phyloP scores from a whole-genome alignment of 2,329 filamentous ascomycete genomes.

The Cyphellophora europaea region DNA sequence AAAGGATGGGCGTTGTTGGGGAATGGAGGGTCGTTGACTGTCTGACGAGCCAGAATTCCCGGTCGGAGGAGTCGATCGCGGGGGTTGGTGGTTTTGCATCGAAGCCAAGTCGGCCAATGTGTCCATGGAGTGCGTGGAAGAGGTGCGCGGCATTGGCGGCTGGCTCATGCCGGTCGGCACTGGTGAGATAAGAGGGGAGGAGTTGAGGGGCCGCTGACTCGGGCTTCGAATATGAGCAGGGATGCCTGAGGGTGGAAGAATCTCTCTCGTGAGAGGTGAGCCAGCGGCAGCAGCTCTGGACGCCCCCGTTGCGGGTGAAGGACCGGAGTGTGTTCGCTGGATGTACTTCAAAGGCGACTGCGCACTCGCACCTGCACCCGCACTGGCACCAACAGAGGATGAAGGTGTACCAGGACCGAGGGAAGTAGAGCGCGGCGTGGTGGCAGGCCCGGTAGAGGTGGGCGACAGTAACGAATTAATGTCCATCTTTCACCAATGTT shows the following conservation, averaged over 20 bases:
- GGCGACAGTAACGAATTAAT: constrained; percentile 18
- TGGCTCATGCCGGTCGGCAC: constrained; percentile 28
- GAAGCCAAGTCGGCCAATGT: constrained; percentile 38
- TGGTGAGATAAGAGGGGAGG: constrained; percentile 27
- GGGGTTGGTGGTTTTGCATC: constrained; percentile 36
- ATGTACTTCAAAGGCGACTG: constrained; percentile 28
- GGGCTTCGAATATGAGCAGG: constrained; percentile 29
- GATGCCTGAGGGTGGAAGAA: constrained; percentile 19
- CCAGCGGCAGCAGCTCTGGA: constrained; percentile 18
- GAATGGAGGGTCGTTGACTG: constrained; percentile 22
- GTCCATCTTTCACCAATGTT: too few species aligned
- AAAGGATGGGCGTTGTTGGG: constrained; percentile 29
- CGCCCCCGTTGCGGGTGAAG: constrained; percentile 20
- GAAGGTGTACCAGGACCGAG: too few species aligned
- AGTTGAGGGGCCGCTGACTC: constrained; percentile 27
- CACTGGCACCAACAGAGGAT: too few species aligned
- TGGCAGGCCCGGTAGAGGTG: constrained; percentile 10
- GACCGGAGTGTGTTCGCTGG: constrained; percentile 26
- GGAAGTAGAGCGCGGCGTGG: constrained; percentile 8
- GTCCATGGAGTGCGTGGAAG: constrained; percentile 39
- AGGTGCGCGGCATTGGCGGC: constrained; percentile 27
- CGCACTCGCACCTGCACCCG: too few species aligned
- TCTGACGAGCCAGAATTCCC: constrained; percentile 32
- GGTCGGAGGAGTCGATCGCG: constrained; percentile 28
- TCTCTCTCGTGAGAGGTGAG: constrained; percentile 31